Evolutionary conservation across 1,139 yeast species (phyloP), one percentile per base, ranked within the genome.

Genomic region (Blastobotrys aristatus): DNA sequence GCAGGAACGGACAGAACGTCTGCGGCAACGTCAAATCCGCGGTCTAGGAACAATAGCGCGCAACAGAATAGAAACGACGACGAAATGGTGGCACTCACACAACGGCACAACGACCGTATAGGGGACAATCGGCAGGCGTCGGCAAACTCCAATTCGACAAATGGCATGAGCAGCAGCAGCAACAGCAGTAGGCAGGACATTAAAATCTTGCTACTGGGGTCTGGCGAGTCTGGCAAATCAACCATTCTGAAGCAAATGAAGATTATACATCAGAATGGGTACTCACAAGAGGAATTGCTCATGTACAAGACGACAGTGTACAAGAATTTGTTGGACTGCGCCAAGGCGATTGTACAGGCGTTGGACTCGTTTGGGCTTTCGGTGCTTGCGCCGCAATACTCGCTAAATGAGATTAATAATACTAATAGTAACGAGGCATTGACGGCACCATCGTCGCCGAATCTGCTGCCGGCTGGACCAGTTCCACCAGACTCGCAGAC

Each of bases 171-270:
- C 30, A 39, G n/a, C 26, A 31, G 30, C 4, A 8, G 38, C 14
- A 34, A 14, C 30, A 14, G 33, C 17, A 40, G 29, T 16, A 43
- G 41, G 24, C 49, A 53, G 30, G 74, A 69, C 51, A 79, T 81
- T 48, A 83, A 83, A 63, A 76, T 84, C 44, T 70, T 83, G 37
- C 70, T 83, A 44, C 71, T 83, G 48, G 90, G 89, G 4, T 79
- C 87, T 0, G 90, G 90, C 3, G 90, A 83, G 60, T 76, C 84
- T 53, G 90, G 90, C 7, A 83, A 83, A 61, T 80, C 87, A 11
- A 83, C 90, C 21, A 79, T 83, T 50, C 77, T 83, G 39, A 83
- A 82, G 61, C 90, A 83, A 64, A 83, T 83, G 80, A 83, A 83
- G 60, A 83, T 83, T 49, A 72, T 83, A 51, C 88, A 83, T 60